phyloP scores from a whole-genome alignment of 73 alveolate species.

The Paramecium biaurelia region DNA sequence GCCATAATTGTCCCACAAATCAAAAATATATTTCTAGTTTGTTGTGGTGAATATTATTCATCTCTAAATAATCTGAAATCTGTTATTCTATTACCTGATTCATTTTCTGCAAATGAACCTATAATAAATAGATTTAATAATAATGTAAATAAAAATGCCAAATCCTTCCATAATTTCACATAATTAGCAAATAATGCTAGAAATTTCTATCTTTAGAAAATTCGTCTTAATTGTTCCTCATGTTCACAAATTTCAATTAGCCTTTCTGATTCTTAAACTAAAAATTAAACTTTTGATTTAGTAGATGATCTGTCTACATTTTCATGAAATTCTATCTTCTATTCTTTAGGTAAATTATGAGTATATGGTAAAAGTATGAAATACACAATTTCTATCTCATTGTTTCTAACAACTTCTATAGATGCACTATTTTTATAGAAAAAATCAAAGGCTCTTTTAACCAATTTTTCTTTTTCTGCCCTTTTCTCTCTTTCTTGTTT shows the following conservation, averaged over 20 bases:
- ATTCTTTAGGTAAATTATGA: conserved; percentile 60
- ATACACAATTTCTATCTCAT: conserved; percentile 63
- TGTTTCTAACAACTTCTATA: conserved; percentile 53
- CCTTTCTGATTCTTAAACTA: conserved; percentile 60
- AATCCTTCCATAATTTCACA: conserved; percentile 68
- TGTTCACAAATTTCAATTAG: conserved; percentile 66
- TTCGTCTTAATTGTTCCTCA: conserved; percentile 52
- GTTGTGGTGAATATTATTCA: conserved; percentile 10
- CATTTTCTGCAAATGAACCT: conserved; percentile 50
- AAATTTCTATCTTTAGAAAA: conserved; percentile 55
- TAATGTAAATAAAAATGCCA: conserved; percentile 63
- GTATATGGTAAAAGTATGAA: conserved; percentile 57
- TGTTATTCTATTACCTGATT: conserved; percentile 46
- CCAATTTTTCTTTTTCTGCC: not conserved
- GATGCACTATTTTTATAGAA: conserved; percentile 45
- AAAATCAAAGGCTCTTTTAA: conserved; percentile 50
- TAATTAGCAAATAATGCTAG: conserved; percentile 66
- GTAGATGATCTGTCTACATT: conserved; percentile 67
- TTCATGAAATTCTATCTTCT: conserved; percentile 63
- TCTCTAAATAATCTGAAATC: conserved; percentile 23
- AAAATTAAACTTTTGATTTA: conserved; percentile 64
- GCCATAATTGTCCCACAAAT: conserved; percentile 63
- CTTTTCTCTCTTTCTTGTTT: conserved; percentile 37
- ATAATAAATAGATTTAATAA: conserved; percentile 58
- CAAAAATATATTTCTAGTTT: conserved; percentile 41